These are phyloP conservation scores for Cystobasidium tubakii DNA, from an alignment of 768 basidiomycete genomes.

Conservation along the genomic window DNA sequence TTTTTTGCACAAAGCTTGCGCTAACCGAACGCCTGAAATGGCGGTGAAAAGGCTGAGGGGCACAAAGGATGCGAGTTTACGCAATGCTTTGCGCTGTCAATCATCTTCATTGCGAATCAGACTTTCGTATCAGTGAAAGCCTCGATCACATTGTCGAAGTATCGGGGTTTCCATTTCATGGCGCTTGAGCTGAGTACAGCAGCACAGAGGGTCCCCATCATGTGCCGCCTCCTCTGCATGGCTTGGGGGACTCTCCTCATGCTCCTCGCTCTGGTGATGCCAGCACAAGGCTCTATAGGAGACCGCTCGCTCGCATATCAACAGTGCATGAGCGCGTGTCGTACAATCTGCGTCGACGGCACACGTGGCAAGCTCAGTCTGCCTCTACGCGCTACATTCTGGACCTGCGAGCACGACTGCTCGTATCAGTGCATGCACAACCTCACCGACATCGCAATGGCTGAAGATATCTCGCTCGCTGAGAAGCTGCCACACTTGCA, in stretches of 20 bases:
- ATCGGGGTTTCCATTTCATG: too few species aligned
- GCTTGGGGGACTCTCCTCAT: neutral
- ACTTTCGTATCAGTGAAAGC: too few species aligned
- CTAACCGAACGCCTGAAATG: too few species aligned
- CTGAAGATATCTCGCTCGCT: neutral
- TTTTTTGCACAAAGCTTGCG: too few species aligned
- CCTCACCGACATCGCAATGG: constrained; percentile 53
- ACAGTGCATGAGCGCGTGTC: neutral
- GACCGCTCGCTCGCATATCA: constrained; percentile 8
- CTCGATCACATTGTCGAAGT: too few species aligned
- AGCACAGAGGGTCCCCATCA: neutral
- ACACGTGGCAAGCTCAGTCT: neutral
- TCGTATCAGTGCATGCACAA: constrained; percentile 78
- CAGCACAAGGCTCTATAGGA: neutral
- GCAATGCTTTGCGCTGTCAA: too few species aligned
- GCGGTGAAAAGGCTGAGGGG: too few species aligned
- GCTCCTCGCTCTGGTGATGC: neutral
- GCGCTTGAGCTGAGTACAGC: too few species aligned
- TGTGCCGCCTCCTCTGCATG: neutral
- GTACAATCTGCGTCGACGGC: neutral
- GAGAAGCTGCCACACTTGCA: constrained; percentile 26
- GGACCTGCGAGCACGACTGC: constrained; percentile 84
- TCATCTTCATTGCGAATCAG: too few species aligned
- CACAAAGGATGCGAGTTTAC: too few species aligned
- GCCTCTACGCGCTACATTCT: constrained; percentile 48